phyloP scores from a whole-genome alignment of 257 asterid genomes.

The Lithospermum erythrorhizon region DNA sequence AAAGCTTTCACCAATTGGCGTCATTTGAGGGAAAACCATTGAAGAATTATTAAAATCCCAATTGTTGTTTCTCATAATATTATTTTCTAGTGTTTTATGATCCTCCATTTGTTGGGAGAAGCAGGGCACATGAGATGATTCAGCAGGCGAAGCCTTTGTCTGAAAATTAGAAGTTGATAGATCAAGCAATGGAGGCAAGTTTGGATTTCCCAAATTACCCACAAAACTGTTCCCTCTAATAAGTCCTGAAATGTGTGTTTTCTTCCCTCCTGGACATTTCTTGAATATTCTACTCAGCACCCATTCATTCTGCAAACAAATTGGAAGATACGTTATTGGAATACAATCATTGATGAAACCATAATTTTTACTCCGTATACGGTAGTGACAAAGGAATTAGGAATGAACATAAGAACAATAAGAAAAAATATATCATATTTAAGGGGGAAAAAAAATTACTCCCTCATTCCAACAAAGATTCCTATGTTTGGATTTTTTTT shows the following conservation, averaged over 20 bases:
- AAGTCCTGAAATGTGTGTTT: slow-evolving; percentile 45
- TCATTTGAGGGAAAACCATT: slow-evolving; percentile 20
- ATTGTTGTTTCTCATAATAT: slow-evolving; percentile 3
- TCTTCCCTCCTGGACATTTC: slow-evolving; percentile 56
- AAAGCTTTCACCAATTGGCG: slow-evolving; percentile 17
- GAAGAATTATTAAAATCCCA: slow-evolving; percentile 9
- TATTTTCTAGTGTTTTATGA: slow-evolving; percentile 17
- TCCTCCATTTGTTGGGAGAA: slow-evolving; percentile 47
- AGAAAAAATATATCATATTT: too few species aligned
- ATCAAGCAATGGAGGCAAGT: slow-evolving; percentile 46
- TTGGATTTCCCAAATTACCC: slow-evolving; percentile 17
- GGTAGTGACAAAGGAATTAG: too few species aligned
- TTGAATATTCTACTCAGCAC: slow-evolving; percentile 65
- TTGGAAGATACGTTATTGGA: background rate
- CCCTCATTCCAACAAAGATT: too few species aligned
- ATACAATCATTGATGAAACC: too few species aligned
- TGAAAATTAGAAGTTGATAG: background rate
- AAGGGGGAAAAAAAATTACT: too few species aligned
- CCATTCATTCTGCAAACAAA: slow-evolving; percentile 61
- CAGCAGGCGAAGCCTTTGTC: slow-evolving; percentile 3
- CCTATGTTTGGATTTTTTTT: too few species aligned
- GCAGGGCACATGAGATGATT: slow-evolving; percentile 41
- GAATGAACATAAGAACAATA: too few species aligned
- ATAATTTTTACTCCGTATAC: too few species aligned
- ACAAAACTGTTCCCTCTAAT: slow-evolving; percentile 3